Base-by-base conservation (phyloP, 2,329 filamentous ascomycete genomes). In the Chrysoporthe cubensis region DNA sequence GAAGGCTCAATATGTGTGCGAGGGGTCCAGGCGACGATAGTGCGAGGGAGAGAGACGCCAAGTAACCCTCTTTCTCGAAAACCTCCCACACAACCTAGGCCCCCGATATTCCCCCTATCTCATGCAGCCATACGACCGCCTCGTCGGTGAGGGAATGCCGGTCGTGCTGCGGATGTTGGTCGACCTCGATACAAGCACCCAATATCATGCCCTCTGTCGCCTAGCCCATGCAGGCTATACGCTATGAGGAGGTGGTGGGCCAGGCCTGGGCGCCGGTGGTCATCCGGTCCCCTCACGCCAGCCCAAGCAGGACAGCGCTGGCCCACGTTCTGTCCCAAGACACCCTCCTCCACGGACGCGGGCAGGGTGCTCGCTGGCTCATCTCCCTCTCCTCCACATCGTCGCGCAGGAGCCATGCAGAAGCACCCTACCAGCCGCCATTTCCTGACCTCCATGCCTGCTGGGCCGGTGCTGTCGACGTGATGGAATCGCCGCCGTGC, bases 151-250 rank as follows among this genome's bases (percentile, higher is more conserved):
- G 56, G 32, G n/a, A 62, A 46, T 16, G 46, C n/a, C 14, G 18
- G 34, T 63, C 52, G 59, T 44, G n/a, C 52, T 63, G 52, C 52
- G 52, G 40, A 21, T 34, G 54, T 63, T 63, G 65, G 65, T 57
- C 59, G 43, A 57, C 37, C 26, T 58, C 50, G n/a, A 34, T 43
- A 42, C 32, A 32, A 59, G 54, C 21, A 54, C 60, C 11, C 43
- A 50, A 48, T 62, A 37, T 64, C 42, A 56, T 37, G 46, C 26
- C 64, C 42, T 18, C 40, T 50, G 14, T 54, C 13, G 32, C 57
- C 21, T 40, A 26, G 9, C 57, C 16, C 9, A 11, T 43, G 32
- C 60, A 59, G 32, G 42, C 50, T n/a, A 52, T 40, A 42, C 52
- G 34, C 32, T 32, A 37, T 40, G 63, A 48, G 57, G 57, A 46